phyloP scores from a whole-genome alignment of 2,329 filamentous ascomycete species.

The Fusarium paranaense region DNA sequence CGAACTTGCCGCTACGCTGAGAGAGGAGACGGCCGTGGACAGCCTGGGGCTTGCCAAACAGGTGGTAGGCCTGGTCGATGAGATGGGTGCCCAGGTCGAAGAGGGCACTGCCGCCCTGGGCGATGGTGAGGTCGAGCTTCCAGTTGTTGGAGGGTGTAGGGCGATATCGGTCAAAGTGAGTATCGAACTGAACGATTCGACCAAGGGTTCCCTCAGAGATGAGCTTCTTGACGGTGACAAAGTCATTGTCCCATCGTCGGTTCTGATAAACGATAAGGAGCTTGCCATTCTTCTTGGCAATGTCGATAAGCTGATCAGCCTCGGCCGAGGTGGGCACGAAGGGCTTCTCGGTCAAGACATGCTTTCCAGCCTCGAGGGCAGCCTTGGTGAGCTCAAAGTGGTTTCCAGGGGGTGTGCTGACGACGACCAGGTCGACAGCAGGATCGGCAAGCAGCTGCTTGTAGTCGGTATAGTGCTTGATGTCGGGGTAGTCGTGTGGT shows the following conservation, averaged over 20 bases:
- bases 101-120: constrained; percentile 73
- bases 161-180: constrained; percentile 82
- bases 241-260: constrained; percentile 83
- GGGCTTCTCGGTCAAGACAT: constrained; percentile 86
- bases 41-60: constrained; percentile 75
- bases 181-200: constrained; percentile 81
- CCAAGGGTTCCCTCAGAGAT: constrained; percentile 71
- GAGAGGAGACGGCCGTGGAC: constrained; percentile 77
- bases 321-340: constrained; percentile 79
- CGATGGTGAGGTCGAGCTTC: constrained; percentile 72
- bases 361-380: constrained; percentile 77
- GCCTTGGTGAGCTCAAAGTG: constrained; percentile 75
- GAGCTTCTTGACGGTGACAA: constrained; percentile 74
- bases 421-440: constrained; percentile 74
- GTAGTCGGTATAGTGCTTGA: constrained; percentile 72
- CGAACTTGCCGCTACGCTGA: constrained; percentile 65
- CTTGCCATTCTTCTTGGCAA: constrained; percentile 63
- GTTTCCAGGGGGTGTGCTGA: constrained; percentile 78
- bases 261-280: constrained; percentile 80
- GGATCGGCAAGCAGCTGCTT: constrained; percentile 74
- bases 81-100: constrained; percentile 83
- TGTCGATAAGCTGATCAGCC: constrained; percentile 70
- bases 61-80: constrained; percentile 77
- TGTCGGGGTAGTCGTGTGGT: constrained; percentile 72
- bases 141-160: constrained; percentile 70